Evolutionary conservation across 2,329 filamentous ascomycete genomes (phyloP), one percentile per base, ranked within the genome.

Genomic region (Colletotrichum somersetense): DNA sequence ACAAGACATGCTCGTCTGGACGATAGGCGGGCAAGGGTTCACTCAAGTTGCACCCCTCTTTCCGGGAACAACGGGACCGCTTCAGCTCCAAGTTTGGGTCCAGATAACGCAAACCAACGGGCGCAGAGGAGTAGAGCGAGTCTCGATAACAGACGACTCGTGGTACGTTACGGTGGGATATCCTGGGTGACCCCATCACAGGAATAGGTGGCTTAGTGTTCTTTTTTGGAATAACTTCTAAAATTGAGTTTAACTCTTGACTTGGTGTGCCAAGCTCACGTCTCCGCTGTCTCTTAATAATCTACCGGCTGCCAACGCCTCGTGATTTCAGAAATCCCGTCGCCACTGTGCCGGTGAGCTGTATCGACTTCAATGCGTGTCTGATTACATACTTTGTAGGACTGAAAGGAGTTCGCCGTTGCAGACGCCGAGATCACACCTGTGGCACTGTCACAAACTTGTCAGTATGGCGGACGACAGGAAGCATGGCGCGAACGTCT

Each of bases 11-110:
- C 46, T 48, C 23, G 55, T 55, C 70, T 56, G 55, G 69, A 61
- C 66, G 70, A 72, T 72, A 72, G 69, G 69, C 69, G 69, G 69
- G 66, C 53, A 38, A 50, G 30, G 48, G 40, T 42, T 46, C 44
- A 7, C n/a, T 40, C 33, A 26, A 52, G 14, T n/a, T 23, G 30
- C 7, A 46, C 58, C 65, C 65, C 52, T 52, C 58, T 63, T 64
- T 40, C 66, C 46, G 69, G 69, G 66, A 66, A 35, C 46, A 56
- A 64, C 66, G 65, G 65, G 44, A n/a, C 44, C 63, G 67, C 26
- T 18, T 30, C 23, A 26, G 33, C 55, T 44, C 59, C 23, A 44
- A 44, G 38, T 38, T 40, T 55, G 53, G 59, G 59, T 40, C 46
- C 11, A 69, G 66, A 72, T 69, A 69, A 56, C 59, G 33, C 35